Conservation (phyloP, 768 basidiomycete genomes). For the Mrakia hoshinonis region DNA sequence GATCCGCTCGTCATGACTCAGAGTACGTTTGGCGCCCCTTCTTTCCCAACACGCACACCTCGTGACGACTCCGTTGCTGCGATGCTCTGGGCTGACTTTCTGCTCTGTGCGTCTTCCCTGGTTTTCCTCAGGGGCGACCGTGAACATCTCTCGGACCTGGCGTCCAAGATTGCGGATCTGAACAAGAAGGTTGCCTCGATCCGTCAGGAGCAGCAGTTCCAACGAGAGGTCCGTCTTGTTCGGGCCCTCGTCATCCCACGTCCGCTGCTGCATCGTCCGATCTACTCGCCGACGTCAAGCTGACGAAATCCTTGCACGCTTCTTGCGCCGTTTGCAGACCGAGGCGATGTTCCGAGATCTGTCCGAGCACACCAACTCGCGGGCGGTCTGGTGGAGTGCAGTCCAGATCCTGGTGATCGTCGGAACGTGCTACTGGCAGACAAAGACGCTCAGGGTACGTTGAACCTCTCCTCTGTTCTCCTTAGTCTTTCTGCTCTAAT, state of each 20-base stretch:
- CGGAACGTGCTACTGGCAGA: conserved; percentile 82
- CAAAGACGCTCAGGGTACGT: conserved; percentile 78
- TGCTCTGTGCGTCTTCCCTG: not conserved
- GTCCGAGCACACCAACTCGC: conserved; percentile 80
- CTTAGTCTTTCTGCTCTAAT: not conserved
- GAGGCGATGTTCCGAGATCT: conserved; percentile 82
- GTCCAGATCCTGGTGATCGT: conserved; percentile 77
- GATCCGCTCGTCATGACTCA: conserved; percentile 72
- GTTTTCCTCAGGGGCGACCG: conserved; percentile 34
- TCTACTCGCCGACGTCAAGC: not conserved
- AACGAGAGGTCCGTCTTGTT: conserved; percentile 55
- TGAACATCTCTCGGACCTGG: conserved; percentile 39
- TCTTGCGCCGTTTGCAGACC: conserved; percentile 39
- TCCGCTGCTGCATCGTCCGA: not conserved
- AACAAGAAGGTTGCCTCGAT: conserved; percentile 91
- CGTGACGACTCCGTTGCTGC: too few species aligned
- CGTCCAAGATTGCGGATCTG: conserved; percentile 67
- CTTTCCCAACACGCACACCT: not conserved
- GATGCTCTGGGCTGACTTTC: not conserved
- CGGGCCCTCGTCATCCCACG: not conserved
- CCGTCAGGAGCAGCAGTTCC: conserved; percentile 91
- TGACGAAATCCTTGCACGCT: not conserved
- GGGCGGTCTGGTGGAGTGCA: conserved; percentile 90
- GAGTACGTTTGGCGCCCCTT: conserved; percentile 43
- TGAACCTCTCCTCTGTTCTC: not conserved